Conservation (phyloP, 2,329 filamentous ascomycete species). For the Trichoderma afroharzianum region DNA sequence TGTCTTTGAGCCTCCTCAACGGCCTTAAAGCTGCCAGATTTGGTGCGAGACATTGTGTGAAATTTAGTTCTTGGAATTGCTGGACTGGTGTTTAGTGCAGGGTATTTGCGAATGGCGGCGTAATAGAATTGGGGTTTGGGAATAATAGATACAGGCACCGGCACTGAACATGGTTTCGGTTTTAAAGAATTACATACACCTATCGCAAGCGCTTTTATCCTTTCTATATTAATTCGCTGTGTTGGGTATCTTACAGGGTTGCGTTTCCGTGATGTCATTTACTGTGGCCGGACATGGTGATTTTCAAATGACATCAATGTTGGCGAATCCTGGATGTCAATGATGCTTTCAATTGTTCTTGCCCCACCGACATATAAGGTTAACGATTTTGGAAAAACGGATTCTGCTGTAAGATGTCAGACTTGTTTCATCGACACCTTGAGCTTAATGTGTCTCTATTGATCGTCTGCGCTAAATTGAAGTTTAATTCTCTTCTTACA, state of each 20-base stretch:
- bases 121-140: neutral
- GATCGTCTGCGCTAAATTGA: neutral
- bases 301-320: neutral
- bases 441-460: neutral
- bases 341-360: neutral
- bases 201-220: neutral
- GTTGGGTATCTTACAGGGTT: neutral
- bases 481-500: neutral
- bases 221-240: neutral
- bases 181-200: neutral
- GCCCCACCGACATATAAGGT: neutral
- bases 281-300: neutral
- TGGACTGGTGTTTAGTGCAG: neutral
- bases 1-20: conserved; percentile 35
- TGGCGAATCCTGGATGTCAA: neutral
- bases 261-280: conserved; percentile 11
- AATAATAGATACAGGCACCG: neutral
- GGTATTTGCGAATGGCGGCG: neutral
- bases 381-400: neutral
- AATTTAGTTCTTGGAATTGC: conserved; percentile 21
- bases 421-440: neutral
- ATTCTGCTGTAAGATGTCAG: neutral
- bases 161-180: neutral
- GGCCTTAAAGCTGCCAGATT: conserved; percentile 20
- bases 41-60: conserved; percentile 16